Base-by-base conservation (phyloP, 345 rosid species). In the Gossypium rotundifolium region DNA sequence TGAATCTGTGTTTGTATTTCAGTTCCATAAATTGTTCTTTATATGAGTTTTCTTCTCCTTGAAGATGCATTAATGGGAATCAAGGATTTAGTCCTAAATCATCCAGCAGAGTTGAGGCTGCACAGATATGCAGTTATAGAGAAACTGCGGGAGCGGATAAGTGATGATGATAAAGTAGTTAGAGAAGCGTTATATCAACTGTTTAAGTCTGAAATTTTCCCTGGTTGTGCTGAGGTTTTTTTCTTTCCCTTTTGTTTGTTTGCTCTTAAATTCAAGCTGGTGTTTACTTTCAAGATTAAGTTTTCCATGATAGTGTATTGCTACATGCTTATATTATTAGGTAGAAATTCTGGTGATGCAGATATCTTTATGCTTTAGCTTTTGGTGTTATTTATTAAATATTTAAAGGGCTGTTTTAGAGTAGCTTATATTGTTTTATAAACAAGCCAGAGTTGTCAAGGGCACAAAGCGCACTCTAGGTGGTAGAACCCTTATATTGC, bases 11-110 rank as follows among this genome's bases (percentile, higher is more conserved):
- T 48, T 22, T 48, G n/a, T 49, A 17, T 62, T 4, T 18, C 9
- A 59, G 69, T 27, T 49, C 44, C 8, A 3, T 61, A 65, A 52
- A 23, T 51, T 22, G 29, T 20, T 33, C 20, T 74, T 74, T 70
- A 74, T 18, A 9, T 9, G n/a, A 9, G 25, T 57, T 64, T 68
- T 67, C 4, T 70, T 82, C 68, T 59, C 38, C 57, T 70, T 85
- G 76, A 78, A 94, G 99, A 91, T 81, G 97, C 97, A 18, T 78
- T 95, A 74, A 22, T 42, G 74, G 98, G 99, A 17, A 81, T 95
- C 77, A 83, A 75, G 74, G 92, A 95, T 84, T 83, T 95, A 65
- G 80, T 91, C 75, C 74, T 65, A 60, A 85, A 83, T 80, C 71
- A 91, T 84, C 98, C 96, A 22, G 85, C 72, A 23, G 97, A 93